phyloP scores from a whole-genome alignment of 352 stramenopile species.

The Globisporangium barbulae region DNA sequence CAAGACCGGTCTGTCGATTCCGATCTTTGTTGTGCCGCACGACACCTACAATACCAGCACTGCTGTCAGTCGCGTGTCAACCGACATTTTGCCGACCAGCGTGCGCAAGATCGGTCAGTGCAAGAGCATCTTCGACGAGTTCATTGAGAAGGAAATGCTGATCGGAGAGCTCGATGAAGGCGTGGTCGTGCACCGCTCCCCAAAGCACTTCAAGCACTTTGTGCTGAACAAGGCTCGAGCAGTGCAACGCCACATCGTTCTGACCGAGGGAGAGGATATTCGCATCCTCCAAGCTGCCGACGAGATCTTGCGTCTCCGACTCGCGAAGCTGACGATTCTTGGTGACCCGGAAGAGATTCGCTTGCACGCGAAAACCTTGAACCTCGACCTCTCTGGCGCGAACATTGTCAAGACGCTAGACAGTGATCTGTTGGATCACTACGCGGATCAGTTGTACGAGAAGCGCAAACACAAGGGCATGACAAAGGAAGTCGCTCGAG shows the following conservation, averaged over 20 bases:
- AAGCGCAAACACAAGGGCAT: constrained; percentile 87
- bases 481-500: constrained; percentile 45
- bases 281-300: constrained; percentile 77
- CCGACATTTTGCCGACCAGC: constrained; percentile 68
- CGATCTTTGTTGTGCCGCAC: constrained; percentile 62
- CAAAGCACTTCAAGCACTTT: constrained; percentile 86
- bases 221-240: constrained; percentile 73
- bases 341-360: constrained; percentile 70
- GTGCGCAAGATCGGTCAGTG: constrained; percentile 67
- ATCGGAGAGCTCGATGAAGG: constrained; percentile 65
- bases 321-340: constrained; percentile 78
- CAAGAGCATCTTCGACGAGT: constrained; percentile 59
- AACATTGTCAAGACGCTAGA: constrained; percentile 59
- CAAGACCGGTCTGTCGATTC: constrained; percentile 64
- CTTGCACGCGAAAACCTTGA: constrained; percentile 60
- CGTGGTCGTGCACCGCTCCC: constrained; percentile 58
- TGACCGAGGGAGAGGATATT: constrained; percentile 82
- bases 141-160: constrained; percentile 61
- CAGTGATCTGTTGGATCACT: constrained; percentile 48
- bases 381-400: constrained; percentile 53
- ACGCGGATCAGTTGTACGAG: constrained; percentile 59
- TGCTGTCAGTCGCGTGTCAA: constrained; percentile 54
- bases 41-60: constrained; percentile 66
- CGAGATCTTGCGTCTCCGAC: constrained; percentile 57
- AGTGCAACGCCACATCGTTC: constrained; percentile 76